A percentile compares a stretch with the other conserved stretches of the same genome.
These are phyloP conservation scores for Diaporthe sp. DNA, from an alignment of 2,329 filamentous ascomycete genomes.

Conservation along the genomic window DNA sequence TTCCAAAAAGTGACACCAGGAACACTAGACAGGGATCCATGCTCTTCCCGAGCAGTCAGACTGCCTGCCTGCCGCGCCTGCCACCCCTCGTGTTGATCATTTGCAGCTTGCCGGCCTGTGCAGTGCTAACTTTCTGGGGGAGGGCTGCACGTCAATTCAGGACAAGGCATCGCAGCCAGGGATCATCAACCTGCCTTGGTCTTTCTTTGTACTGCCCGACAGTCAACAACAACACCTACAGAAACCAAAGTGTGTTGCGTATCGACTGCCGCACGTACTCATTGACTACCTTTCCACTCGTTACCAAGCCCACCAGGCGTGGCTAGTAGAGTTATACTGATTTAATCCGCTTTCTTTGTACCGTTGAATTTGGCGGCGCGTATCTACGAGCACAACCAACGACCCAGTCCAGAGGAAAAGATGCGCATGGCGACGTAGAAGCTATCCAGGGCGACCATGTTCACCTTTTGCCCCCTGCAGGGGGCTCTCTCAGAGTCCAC, in stretches of 20 bases:
- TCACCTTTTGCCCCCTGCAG: conserved; percentile 93
- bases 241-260: not conserved
- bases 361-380: not conserved
- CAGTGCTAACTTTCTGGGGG: conserved; percentile 6
- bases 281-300: not conserved
- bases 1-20: conserved; percentile 37
- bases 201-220: not conserved
- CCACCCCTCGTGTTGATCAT: conserved; percentile 16
- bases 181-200: not conserved
- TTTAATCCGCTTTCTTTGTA: not conserved
- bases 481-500: conserved; percentile 90
- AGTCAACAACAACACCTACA: not conserved
- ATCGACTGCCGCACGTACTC: not conserved
- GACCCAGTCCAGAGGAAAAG: not conserved
- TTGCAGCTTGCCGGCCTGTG: conserved; percentile 3
- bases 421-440: conserved; percentile 37
- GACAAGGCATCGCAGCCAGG: not conserved
- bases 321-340: not conserved
- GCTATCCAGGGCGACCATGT: conserved; percentile 73
- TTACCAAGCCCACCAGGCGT: conserved; percentile 5
- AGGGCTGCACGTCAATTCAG: conserved; percentile 22
- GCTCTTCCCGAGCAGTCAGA: not conserved
- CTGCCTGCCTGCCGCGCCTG: conserved; percentile 22
- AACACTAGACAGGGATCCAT: conserved; percentile 36
- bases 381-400: not conserved